Base-by-base conservation (phyloP, 2,329 filamentous ascomycete species). In the Stagonosporopsis vannaccii region DNA sequence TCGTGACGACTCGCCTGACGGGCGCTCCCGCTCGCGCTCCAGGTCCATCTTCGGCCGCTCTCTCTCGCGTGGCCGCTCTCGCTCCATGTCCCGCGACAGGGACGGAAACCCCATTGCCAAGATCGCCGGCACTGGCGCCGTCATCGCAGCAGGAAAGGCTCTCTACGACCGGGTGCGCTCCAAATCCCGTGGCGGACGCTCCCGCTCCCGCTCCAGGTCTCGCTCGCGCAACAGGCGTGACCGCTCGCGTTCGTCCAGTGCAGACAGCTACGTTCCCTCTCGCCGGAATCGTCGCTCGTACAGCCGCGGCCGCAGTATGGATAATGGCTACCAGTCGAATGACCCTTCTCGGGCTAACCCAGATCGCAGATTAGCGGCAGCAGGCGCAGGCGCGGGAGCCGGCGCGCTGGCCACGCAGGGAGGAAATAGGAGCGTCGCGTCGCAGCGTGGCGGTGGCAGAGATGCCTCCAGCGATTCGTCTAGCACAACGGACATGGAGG, bases 11-110 rank as follows among this genome's bases (percentile, higher is more conserved):
- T 79, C 79, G 32, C 62, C 67, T 43, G 74, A 70, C 32, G 61
- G 59, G 25, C 86, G 87, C 40, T 91, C 89, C 62, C 86, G 86
- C 44, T 90, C 89, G 53, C 85, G 86, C 49, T 89, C 87, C 40
- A 75, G 77, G 47, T 80, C 80, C 20, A 52, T 60, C 58, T 60
- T 60, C 28, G 19, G 55, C 12, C 64, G 59, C 46, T 62, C 66
- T 37, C 86, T 87, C 41, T 91, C 89, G 62, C 86, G 87, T 42
- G 66, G 70, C 45, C 70, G 70, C 54, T 73, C 70, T 26, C 53
- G 49, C 7, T 67, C 64, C 30, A 65, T 64, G 44, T 84, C 80
- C 26, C 65, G 65, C 46, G 84, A 85, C 22, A 80, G 75, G 72
- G 79, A 83, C 20, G 75, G 75, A 46, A 78, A 77, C 52, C 79